Evolutionary conservation across 345 rosid genomes (phyloP), one percentile per base, ranked within the genome.

Genomic region (Salix purpurea): DNA sequence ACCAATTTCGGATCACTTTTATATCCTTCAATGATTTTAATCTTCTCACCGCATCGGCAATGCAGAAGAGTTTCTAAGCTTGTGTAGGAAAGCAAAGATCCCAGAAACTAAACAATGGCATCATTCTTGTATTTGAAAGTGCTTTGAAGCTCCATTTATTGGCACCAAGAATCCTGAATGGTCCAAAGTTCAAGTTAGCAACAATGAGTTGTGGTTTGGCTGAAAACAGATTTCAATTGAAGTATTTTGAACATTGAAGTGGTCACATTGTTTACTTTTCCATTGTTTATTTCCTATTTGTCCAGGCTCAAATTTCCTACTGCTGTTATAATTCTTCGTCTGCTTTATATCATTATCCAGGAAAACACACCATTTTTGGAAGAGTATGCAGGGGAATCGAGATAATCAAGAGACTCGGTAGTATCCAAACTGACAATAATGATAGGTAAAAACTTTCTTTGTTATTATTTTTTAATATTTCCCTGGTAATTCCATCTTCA

Each of bases 311-410:
- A 13, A 46, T 13, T 0, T 14, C 18, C 52, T 2, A 14, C 18
- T 12, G 52, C 0, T 46, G 52, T 14, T 13, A 12, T 68, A 15
- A 50, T 48, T 23, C 69, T 7, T 23, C 71, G 8, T 65, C 34
- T 61, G 39, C 15, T 16, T 6, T 13, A 61, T 26, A 16, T 66
- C 39, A 37, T 65, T 23, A 7, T 72, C 28, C 84, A 94, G 98
- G 98, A 75, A 92, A 92, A 80, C 98, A 92, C 88, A 91, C 97
- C 36, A 96, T 96, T 76, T 96, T 96, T 83, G 99, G 99, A 72
- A 91, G 99, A 82, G 97, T 93, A 15, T 90, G 92, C 62, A 81
- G 85, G 4, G 99, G 99, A 78, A 92, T 93, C 97, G 98, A 96
- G 78, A 91, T 96, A 70, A 87, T 92, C 84, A 93, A 96, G 85